Percentiles rank a stretch among this genome's conserved stretches.
Conservation (phyloP, 2,329 filamentous ascomycete species). For the Sporothrix protearum region DNA sequence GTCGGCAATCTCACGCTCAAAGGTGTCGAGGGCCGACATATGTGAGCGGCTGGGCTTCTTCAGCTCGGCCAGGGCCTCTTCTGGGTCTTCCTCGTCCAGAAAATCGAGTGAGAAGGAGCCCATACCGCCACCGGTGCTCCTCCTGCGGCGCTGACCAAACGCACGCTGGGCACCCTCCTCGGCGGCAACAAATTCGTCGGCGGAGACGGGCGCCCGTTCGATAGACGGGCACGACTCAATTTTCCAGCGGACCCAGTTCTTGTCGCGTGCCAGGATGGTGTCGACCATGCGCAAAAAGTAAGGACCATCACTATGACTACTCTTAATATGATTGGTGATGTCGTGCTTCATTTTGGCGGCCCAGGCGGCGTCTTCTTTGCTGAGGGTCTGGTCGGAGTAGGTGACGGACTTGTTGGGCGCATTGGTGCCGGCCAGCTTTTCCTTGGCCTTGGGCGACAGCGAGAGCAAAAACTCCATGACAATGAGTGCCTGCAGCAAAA, state of each 20-base stretch:
- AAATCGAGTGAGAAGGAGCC: constrained; percentile 76
- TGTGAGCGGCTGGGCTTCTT: constrained; percentile 62
- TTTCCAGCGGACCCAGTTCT: constrained; percentile 99
- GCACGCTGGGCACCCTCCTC: constrained; percentile 62
- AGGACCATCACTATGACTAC: constrained; percentile 71
- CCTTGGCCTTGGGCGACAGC: constrained; percentile 75
- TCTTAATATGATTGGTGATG: constrained; percentile 79
- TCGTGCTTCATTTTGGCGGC: constrained; percentile 69
- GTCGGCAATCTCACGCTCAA: constrained; percentile 69
- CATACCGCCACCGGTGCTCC: constrained; percentile 63
- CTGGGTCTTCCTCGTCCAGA: constrained; percentile 61
- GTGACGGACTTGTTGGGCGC: constrained; percentile 80
- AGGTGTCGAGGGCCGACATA: constrained; percentile 66
- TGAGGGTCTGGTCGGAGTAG: constrained; percentile 70
- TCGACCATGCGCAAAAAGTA: constrained; percentile 97
- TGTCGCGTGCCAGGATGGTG: constrained; percentile 89
- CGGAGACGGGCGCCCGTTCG: constrained; percentile 66
- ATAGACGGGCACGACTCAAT: constrained; percentile 89
- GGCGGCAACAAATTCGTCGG: constrained; percentile 65
- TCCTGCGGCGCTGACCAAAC: constrained; percentile 69
- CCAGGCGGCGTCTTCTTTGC: constrained; percentile 88
- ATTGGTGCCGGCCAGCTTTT: constrained; percentile 65
- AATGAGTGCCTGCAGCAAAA: constrained; percentile 92
- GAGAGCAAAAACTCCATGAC: constrained; percentile 94
- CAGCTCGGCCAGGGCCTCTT: constrained; percentile 63